Conservation (phyloP, 2,329 filamentous ascomycete species). For the Septoria linicola region DNA sequence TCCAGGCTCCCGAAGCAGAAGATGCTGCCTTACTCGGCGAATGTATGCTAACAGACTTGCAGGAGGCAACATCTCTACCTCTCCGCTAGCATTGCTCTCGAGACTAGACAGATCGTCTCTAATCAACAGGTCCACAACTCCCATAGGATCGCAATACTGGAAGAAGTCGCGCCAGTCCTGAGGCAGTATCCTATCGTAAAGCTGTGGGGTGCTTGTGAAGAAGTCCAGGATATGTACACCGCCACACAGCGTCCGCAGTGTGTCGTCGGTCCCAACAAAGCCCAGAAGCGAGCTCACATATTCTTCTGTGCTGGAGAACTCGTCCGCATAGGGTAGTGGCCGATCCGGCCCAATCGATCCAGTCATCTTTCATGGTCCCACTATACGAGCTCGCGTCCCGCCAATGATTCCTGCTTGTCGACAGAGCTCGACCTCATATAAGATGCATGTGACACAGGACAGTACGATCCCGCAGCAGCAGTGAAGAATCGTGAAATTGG, state of each 20-base stretch:
- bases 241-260: slow-evolving; percentile 87
- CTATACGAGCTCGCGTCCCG: too few relatives aligned
- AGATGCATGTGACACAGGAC: too few relatives aligned
- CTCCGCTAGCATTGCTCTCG: neutral
- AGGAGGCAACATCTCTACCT: slow-evolving; percentile 46
- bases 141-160: slow-evolving; percentile 66
- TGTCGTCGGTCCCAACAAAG: slow-evolving; percentile 70
- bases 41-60: slow-evolving; percentile 69
- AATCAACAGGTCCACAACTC: slow-evolving; percentile 77
- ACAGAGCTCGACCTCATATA: too few relatives aligned
- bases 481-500: too few relatives aligned
- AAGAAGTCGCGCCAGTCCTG: slow-evolving; percentile 81
- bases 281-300: slow-evolving; percentile 77
- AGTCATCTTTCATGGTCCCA: slow-evolving; percentile 4
- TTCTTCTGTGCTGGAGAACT: slow-evolving; percentile 67
- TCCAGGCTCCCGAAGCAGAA: slow-evolving; percentile 62
- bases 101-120: slow-evolving; percentile 65
- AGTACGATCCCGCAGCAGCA: too few relatives aligned
- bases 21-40: slow-evolving; percentile 60
- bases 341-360: slow-evolving; percentile 49
- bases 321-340: slow-evolving; percentile 65
- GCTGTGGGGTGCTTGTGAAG: slow-evolving; percentile 78
- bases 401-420: too few relatives aligned
- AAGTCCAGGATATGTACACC: slow-evolving; percentile 98
- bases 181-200: slow-evolving; percentile 76